Evolutionary conservation across 345 rosid genomes (phyloP), one percentile per base, ranked within the genome.

Genomic region (Citrus cavaleriei): DNA sequence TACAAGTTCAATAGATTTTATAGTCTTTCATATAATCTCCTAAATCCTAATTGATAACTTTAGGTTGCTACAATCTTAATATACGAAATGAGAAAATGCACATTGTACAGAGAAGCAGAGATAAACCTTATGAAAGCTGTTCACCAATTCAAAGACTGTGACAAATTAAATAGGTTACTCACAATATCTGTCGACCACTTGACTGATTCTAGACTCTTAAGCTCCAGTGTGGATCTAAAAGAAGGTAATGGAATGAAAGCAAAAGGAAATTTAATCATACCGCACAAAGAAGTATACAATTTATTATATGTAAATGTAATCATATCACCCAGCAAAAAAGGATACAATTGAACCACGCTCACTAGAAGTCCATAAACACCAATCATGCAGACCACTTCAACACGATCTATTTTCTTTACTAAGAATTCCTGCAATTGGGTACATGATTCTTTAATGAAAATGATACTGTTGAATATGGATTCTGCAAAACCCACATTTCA

Each of bases 361-460:
- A 88, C 83, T 13, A 91, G 80, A 51, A 83, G 37, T 28, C 93
- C 95, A 10, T 42, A 90, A 10, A 82, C 65, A 27, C 91, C 90
- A 9, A 90, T 69, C 92, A 90, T 85, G 40, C 85, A 13, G 68
- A 91, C 84, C 67, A 90, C 85, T 86, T 91, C 93, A 2, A 87
- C 73, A 0, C 82, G 88, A 74, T 87, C 91, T 69, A 71, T 86
- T 54, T 84, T 86, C 89, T 87, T 88, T 9, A 88, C 90, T 61
- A 87, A 87, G 62, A 88, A 87, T 80, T 90, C 93, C 95, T 87
- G 91, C 81, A 82, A 32, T 79, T 76, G 8, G 8, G 5, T 58
- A 58, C 12, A 34, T 12, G 28, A 9, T 30, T 55, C 9, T 68
- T 4, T n/a, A 59, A n/a, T 8, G 62, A 54, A 54, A 54, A 54